Percentiles rank a stretch among this genome's conserved stretches.
These are phyloP conservation scores for Mrakia frigida DNA, from an alignment of 768 basidiomycete species.

Conservation along the genomic window DNA sequence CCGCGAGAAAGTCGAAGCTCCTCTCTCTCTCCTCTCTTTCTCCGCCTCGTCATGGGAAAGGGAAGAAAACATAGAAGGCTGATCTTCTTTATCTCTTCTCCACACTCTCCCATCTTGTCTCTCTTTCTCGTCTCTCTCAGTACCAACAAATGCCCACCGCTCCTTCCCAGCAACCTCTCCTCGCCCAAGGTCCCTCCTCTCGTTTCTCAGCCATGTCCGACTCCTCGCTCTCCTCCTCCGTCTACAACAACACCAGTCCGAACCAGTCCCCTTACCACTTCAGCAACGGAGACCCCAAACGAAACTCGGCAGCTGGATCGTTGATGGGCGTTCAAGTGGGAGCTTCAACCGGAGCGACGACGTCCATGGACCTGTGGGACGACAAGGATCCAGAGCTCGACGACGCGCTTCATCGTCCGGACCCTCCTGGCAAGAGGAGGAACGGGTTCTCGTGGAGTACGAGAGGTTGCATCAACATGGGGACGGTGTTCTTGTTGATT, in stretches of 20 bases:
- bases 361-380: conserved; percentile 28
- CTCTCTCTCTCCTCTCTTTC: background rate
- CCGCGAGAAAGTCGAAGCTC: background rate
- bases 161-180: conserved; percentile 13
- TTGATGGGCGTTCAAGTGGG: conserved; percentile 1
- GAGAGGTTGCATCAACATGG: conserved; percentile 29
- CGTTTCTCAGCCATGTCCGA: conserved; percentile 28
- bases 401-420: conserved; percentile 29
- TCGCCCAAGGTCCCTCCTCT: conserved; percentile 6
- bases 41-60: background rate
- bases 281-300: background rate
- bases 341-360: conserved; percentile 2
- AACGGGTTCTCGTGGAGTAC: conserved; percentile 20
- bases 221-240: conserved; percentile 16
- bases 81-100: background rate
- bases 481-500: conserved; percentile 16
- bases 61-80: too few species aligned
- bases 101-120: background rate
- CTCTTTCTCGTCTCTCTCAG: background rate
- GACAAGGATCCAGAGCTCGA: conserved; percentile 34
- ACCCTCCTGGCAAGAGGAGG: conserved; percentile 3
- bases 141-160: conserved; percentile 6
- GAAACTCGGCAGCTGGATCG: conserved; percentile 8
- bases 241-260: background rate
- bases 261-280: conserved; percentile 9